These are phyloP conservation scores for Lasiodiplodia sp. DNA, from an alignment of 2,329 filamentous ascomycete genomes.

Conservation along the genomic window DNA sequence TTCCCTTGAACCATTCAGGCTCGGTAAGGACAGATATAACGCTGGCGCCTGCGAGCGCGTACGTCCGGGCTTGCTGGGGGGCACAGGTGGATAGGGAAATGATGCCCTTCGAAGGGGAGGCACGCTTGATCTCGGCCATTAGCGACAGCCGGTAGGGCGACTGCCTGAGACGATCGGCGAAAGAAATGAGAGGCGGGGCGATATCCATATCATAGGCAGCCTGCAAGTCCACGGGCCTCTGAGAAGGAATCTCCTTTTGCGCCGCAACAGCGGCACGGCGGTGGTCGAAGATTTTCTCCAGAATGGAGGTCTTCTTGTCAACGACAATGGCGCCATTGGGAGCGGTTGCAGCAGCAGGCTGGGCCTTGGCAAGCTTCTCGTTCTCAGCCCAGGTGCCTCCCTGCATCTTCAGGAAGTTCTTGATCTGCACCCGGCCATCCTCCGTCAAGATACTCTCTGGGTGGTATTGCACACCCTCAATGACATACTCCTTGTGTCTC, in stretches of 20 bases:
- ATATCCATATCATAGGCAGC: conserved; percentile 85
- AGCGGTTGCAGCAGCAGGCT: conserved; percentile 41
- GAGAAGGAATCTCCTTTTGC: conserved; percentile 86
- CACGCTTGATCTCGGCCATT: conserved; percentile 97
- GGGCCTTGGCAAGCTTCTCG: conserved; percentile 57
- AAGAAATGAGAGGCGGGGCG: conserved; percentile 82
- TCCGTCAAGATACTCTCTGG: conserved; percentile 96
- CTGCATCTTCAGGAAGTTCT: conserved; percentile 87
- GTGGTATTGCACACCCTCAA: conserved; percentile 98
- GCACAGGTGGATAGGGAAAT: conserved; percentile 89
- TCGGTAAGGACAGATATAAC: conserved; percentile 99
- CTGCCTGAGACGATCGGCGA: conserved; percentile 78
- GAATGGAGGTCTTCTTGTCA: conserved; percentile 79
- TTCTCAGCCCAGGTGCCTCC: conserved; percentile 93
- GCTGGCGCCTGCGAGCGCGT: conserved; percentile 92
- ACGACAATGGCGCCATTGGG: conserved; percentile 37
- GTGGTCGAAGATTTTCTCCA: conserved; percentile 88
- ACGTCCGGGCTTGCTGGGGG: conserved; percentile 86
- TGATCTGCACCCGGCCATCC: conserved; percentile 86
- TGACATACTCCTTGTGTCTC: conserved; percentile 84
- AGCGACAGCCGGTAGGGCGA: conserved; percentile 89
- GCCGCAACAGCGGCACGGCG: conserved; percentile 76
- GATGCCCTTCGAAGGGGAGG: conserved; percentile 93
- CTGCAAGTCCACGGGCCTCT: conserved; percentile 82
- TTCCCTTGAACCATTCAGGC: conserved; percentile 99